Evolutionary conservation across 352 stramenopile species (phyloP).

Genomic region (Hyphochytrium catenoides): DNA sequence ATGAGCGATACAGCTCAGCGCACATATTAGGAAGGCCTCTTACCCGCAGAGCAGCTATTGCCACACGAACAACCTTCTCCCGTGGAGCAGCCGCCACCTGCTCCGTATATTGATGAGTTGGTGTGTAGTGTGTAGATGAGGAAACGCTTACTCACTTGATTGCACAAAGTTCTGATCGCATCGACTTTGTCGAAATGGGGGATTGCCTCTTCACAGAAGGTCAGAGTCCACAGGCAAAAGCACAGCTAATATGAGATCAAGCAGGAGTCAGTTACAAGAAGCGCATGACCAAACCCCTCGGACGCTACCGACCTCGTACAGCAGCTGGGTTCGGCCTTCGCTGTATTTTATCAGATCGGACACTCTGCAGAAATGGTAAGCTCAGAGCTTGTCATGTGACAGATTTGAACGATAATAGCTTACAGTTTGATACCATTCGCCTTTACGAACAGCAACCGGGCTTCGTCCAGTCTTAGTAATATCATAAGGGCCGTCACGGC

Average conservation of each 20-base stretch:
- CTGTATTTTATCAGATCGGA: slow-evolving; percentile 43
- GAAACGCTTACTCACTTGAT: slow-evolving; percentile 21
- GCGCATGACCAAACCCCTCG: neutral
- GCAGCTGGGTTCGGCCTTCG: slow-evolving; percentile 68
- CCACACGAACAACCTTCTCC: slow-evolving; percentile 90
- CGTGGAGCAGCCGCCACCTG: slow-evolving; percentile 70
- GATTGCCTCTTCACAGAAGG: slow-evolving; percentile 58
- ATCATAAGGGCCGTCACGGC: slow-evolving; percentile 73
- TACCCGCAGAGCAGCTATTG: slow-evolving; percentile 69
- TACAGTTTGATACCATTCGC: slow-evolving; percentile 68
- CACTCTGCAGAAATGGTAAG: slow-evolving; percentile 14
- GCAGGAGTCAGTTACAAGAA: neutral
- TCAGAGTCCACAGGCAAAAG: slow-evolving; percentile 91
- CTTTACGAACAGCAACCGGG: slow-evolving; percentile 65
- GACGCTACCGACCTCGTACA: slow-evolving; percentile 58
- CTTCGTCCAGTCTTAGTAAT: slow-evolving; percentile 60
- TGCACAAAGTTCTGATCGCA: slow-evolving; percentile 34
- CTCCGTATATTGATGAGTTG: neutral
- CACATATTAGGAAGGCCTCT: neutral
- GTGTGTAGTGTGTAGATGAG: slow-evolving; percentile 3
- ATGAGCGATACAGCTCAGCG: neutral
- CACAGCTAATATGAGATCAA: slow-evolving; percentile 39
- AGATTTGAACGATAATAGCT: slow-evolving; percentile 25
- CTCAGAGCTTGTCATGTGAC: slow-evolving; percentile 11
- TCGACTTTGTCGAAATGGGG: slow-evolving; percentile 41